Percentiles rank a stretch among this genome's conserved stretches.
These are phyloP conservation scores for Aspergillus felis DNA, from an alignment of 2,329 filamentous ascomycete species.

Conservation along the genomic window DNA sequence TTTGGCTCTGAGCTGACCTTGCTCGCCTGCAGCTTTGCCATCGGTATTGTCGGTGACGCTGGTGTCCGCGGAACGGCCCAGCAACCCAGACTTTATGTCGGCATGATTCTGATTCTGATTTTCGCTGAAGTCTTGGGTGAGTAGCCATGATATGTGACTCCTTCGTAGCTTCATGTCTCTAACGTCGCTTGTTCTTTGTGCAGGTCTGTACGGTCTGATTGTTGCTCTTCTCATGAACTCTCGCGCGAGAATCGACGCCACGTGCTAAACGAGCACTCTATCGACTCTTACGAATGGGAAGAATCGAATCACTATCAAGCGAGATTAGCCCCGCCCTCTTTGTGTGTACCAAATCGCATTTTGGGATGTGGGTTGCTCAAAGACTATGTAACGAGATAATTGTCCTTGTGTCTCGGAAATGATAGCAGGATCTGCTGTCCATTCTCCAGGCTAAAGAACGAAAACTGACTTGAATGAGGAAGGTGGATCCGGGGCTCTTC, in stretches of 20 bases:
- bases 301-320: slow-evolving; percentile 11
- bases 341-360: slow-evolving; percentile 5
- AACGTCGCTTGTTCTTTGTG: neutral
- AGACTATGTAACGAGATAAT: slow-evolving; percentile 3
- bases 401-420: neutral
- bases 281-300: slow-evolving; percentile 8
- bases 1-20: slow-evolving; percentile 9
- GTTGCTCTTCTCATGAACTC: slow-evolving; percentile 99
- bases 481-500: neutral
- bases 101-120: slow-evolving; percentile 99
- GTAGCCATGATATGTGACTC: slow-evolving; percentile 32
- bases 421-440: neutral
- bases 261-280: slow-evolving; percentile 49
- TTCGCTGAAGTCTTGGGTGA: slow-evolving; percentile 97
- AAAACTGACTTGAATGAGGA: neutral
- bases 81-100: slow-evolving; percentile 70
- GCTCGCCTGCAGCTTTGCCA: slow-evolving; percentile 60
- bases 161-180: neutral
- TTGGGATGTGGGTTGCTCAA: neutral
- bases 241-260: slow-evolving; percentile 64
- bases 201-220: slow-evolving; percentile 98
- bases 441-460: neutral
- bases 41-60: slow-evolving; percentile 70
- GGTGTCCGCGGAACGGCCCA: slow-evolving; percentile 51
- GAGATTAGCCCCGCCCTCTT: slow-evolving; percentile 1